Percentiles rank a stretch among this genome's conserved stretches.
phyloP scores from a whole-genome alignment of 495 filamentous ascomycete genomes.

The Xylaria cubensis region DNA sequence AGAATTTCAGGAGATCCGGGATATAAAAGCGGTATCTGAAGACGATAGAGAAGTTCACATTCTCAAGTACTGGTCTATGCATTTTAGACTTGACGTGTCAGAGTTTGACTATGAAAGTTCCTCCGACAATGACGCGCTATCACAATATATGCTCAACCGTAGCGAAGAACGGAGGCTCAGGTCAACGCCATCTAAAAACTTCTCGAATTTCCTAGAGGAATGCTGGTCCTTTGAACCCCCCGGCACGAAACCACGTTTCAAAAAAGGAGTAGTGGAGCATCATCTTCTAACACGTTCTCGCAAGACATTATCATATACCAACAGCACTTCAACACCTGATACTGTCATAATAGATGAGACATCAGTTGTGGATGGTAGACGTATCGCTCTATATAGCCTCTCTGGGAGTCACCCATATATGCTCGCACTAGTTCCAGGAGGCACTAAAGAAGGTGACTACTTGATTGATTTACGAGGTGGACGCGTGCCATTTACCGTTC shows the following conservation, averaged over 20 bases:
- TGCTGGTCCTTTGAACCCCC: not conserved
- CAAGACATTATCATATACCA: not conserved
- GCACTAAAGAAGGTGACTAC: not conserved
- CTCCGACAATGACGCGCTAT: too few species aligned
- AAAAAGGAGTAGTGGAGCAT: constrained; percentile 1
- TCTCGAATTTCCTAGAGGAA: not conserved
- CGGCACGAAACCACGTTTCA: not conserved
- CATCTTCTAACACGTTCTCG: not conserved
- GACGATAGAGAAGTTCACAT: too few species aligned
- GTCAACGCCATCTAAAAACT: too few species aligned
- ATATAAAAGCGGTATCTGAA: not conserved
- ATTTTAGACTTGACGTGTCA: too few species aligned
- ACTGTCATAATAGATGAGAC: not conserved
- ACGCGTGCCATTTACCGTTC: not conserved
- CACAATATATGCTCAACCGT: too few species aligned
- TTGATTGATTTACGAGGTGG: not conserved
- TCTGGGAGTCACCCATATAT: not conserved
- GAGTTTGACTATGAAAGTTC: too few species aligned
- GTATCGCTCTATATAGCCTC: not conserved
- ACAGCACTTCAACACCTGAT: not conserved
- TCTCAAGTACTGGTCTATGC: too few species aligned
- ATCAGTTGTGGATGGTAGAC: not conserved
- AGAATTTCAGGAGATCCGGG: not conserved
- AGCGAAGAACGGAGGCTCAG: too few species aligned
- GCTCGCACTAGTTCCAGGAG: not conserved